Conservation (phyloP, 164 flowering plant species). For the Liquidambar formosana region DNA sequence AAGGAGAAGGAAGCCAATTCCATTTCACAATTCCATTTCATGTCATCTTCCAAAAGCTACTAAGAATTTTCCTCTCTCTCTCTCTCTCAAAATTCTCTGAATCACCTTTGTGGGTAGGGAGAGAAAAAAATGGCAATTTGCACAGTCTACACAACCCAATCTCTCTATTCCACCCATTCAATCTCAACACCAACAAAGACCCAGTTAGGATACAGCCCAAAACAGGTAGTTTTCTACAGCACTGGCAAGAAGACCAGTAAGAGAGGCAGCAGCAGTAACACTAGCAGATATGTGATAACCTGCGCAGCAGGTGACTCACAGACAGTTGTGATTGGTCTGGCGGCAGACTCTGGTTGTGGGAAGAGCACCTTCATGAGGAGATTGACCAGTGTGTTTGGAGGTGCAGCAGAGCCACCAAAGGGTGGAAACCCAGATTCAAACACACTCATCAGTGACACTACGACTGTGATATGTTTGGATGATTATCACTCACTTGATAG, state of each 20-base stretch:
- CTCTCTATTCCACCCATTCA: constrained; percentile 53
- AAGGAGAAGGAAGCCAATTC: not conserved
- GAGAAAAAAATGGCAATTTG: constrained; percentile 56
- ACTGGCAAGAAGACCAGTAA: constrained; percentile 21
- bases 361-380: constrained; percentile 98
- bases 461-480: constrained; percentile 95
- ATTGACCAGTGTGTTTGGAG: constrained; percentile 93
- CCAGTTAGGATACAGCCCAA: constrained; percentile 51
- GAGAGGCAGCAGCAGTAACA: constrained; percentile 17
- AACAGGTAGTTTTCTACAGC: constrained; percentile 49
- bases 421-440: constrained; percentile 98
- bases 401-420: constrained; percentile 93
- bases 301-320: constrained; percentile 51
- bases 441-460: constrained; percentile 89
- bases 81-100: constrained; percentile 7
- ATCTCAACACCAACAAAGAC: constrained; percentile 50
- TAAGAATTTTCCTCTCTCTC: not conserved
- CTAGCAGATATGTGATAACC: constrained; percentile 35
- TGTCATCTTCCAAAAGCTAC: constrained; percentile 8
- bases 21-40: constrained; percentile 21
- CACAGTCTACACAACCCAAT: constrained; percentile 57
- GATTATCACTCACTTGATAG: constrained; percentile 94
- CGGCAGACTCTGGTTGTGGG: constrained; percentile 98
- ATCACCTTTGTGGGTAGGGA: not conserved
- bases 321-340: constrained; percentile 91